These are phyloP conservation scores for Trametes coccinea DNA, from an alignment of 768 basidiomycete species.

Conservation along the genomic window DNA sequence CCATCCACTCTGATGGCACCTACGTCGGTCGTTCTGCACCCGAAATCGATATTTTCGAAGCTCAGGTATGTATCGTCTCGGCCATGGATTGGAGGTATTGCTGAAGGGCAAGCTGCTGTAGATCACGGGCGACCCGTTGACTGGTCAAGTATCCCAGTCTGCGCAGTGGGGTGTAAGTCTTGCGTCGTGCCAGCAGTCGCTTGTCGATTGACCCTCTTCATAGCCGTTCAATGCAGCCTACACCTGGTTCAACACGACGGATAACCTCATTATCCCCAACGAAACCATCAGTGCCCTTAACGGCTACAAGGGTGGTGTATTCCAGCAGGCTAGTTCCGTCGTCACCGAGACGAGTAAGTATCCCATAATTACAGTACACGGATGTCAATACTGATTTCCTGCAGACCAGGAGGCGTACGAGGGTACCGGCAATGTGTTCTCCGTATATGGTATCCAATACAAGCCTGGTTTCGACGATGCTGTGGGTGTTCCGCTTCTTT, in stretches of 20 bases:
- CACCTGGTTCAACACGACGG: conserved; percentile 63
- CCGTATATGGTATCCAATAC: conserved; percentile 83
- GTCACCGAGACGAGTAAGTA: conserved; percentile 39
- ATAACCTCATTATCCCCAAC: conserved; percentile 61
- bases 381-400: neutral
- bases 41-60: conserved; percentile 91
- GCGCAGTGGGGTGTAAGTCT: conserved; percentile 73
- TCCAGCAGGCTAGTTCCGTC: conserved; percentile 70
- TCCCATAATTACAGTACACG: too few relatives aligned
- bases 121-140: conserved; percentile 45
- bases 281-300: conserved; percentile 53
- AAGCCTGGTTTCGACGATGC: conserved; percentile 62
- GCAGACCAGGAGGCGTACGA: conserved; percentile 75
- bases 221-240: conserved; percentile 81
- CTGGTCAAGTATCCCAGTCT: conserved; percentile 78
- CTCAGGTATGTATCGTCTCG: conserved; percentile 56
- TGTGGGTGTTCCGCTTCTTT: conserved; percentile 61
- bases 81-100: too few relatives aligned
- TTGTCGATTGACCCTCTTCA: too few relatives aligned
- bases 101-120: conserved; percentile 12
- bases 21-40: conserved; percentile 83
- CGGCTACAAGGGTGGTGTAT: conserved; percentile 71
- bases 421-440: conserved; percentile 51
- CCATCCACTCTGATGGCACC: conserved; percentile 67
- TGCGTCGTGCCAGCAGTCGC: too few relatives aligned